These are phyloP conservation scores for Pseudovirgaria hyperparasitica DNA, from an alignment of 2,329 filamentous ascomycete genomes.

Conservation along the genomic window DNA sequence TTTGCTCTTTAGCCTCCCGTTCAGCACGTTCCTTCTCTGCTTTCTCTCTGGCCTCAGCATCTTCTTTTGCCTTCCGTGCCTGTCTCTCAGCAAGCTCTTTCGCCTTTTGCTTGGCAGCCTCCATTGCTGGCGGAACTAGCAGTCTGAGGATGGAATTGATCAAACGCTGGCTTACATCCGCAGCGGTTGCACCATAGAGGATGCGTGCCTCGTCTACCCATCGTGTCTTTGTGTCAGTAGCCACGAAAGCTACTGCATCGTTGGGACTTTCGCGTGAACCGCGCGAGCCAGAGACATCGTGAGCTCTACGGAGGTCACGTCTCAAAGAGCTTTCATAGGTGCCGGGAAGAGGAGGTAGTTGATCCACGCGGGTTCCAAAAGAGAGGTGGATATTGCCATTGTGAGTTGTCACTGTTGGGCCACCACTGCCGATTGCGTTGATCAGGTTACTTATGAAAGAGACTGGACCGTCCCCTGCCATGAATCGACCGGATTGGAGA, in stretches of 20 bases:
- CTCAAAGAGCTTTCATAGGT: conserved; percentile 19
- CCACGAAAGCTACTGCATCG: conserved; percentile 64
- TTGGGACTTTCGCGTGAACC: conserved; percentile 45
- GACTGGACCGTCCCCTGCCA: conserved; percentile 36
- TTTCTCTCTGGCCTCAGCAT: conserved; percentile 48
- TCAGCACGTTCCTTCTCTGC: conserved; percentile 49
- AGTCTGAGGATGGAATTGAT: conserved; percentile 56
- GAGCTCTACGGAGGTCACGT: conserved; percentile 18
- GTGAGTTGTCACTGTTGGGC: conserved; percentile 17
- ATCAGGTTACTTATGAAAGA: conserved; percentile 46
- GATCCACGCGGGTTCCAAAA: conserved; percentile 29
- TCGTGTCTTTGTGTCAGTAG: conserved; percentile 58
- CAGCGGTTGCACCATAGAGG: conserved; percentile 57
- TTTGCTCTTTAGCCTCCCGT: conserved; percentile 37
- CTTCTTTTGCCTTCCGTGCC: conserved; percentile 46
- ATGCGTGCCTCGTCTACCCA: conserved; percentile 88
- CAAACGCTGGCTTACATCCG: conserved; percentile 58
- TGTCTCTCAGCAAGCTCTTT: conserved; percentile 63
- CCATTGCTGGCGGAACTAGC: conserved; percentile 73
- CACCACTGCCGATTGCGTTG: conserved; percentile 37
- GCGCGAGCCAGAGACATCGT: conserved; percentile 18
- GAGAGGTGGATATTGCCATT: conserved; percentile 40
- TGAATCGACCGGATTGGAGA: conserved; percentile 29
- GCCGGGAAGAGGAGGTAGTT: conserved; percentile 14
- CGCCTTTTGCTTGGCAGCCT: conserved; percentile 61